Evolutionary conservation across 169 alveolate species (phyloP).

Genomic region (Eimeria zaria): DNA sequence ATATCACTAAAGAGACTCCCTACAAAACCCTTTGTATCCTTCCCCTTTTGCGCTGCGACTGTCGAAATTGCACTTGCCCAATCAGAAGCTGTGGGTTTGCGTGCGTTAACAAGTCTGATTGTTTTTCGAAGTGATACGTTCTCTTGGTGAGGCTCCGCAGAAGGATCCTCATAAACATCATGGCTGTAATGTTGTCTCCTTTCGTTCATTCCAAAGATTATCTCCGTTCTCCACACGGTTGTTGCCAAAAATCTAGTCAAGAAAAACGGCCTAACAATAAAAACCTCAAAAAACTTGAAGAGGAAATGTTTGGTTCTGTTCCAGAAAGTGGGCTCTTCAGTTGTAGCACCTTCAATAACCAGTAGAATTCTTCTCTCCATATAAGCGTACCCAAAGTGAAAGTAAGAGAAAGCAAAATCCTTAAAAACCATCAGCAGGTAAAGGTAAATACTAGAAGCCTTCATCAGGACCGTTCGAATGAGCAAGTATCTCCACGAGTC

Average conservation of each 20-base stretch:
- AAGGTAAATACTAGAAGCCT: constrained; percentile 73
- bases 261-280: constrained; percentile 75
- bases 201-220: constrained; percentile 79
- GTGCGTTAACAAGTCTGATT: constrained; percentile 6
- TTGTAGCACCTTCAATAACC: constrained; percentile 31
- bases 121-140: constrained; percentile 25
- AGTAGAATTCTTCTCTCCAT: constrained; percentile 24
- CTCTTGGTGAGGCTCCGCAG: not conserved
- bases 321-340: constrained; percentile 45
- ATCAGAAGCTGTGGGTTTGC: constrained; percentile 65
- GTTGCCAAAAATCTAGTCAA: constrained; percentile 42
- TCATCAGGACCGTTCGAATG: constrained; percentile 75
- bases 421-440: constrained; percentile 80
- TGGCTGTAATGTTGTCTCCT: constrained; percentile 47
- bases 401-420: constrained; percentile 72
- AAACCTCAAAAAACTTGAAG: constrained; percentile 13
- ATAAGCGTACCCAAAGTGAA: constrained; percentile 76
- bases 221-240: constrained; percentile 74
- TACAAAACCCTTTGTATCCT: constrained; percentile 19
- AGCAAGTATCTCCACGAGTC: constrained; percentile 80
- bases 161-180: constrained; percentile 32
- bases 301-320: not conserved
- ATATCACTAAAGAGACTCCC: constrained; percentile 57
- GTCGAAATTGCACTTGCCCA: constrained; percentile 57
- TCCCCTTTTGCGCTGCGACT: constrained; percentile 44